Percentiles rank a stretch among this genome's conserved stretches.
These are phyloP conservation scores for Coprinopsis cinerea DNA, from an alignment of 768 basidiomycete species.

Conservation along the genomic window DNA sequence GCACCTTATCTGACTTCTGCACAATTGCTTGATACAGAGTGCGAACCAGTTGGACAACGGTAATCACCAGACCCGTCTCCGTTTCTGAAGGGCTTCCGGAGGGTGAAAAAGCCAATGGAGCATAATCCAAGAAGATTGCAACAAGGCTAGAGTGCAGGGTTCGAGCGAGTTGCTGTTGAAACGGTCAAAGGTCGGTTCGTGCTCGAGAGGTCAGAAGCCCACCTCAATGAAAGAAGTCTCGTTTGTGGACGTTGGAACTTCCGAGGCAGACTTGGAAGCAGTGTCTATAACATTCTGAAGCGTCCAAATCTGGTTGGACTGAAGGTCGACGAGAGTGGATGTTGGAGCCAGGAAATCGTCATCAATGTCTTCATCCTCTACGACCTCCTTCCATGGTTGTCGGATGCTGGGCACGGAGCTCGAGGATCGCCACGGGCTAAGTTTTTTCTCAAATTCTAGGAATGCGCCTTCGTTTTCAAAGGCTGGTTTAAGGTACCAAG, in stretches of 20 bases:
- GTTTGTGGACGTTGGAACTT: background rate
- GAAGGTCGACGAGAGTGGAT: conserved; percentile 6
- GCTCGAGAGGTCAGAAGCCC: too few species aligned
- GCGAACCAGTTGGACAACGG: conserved; percentile 50
- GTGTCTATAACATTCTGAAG: conserved; percentile 13
- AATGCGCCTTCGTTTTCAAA: conserved; percentile 52
- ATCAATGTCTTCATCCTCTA: conserved; percentile 28
- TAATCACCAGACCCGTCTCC: conserved; percentile 54
- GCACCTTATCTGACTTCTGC: conserved; percentile 33
- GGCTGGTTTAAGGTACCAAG: conserved; percentile 61
- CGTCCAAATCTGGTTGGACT: conserved; percentile 9
- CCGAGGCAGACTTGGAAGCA: background rate
- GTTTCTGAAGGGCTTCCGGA: conserved; percentile 50
- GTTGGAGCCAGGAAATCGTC: conserved; percentile 27
- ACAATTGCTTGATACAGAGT: conserved; percentile 56
- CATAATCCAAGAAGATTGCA: conserved; percentile 82
- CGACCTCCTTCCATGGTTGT: conserved; percentile 29
- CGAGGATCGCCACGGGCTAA: conserved; percentile 20
- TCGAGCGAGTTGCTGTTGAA: conserved; percentile 55
- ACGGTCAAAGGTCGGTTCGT: too few species aligned
- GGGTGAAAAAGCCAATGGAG: conserved; percentile 76
- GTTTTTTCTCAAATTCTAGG: conserved; percentile 42
- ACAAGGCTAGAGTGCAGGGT: conserved; percentile 75
- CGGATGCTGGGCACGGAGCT: background rate
- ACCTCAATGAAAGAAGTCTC: background rate